Evolutionary conservation across 1,139 yeast species (phyloP), one percentile per base, ranked within the genome.

Genomic region (Geotrichum cucujoidarum): DNA sequence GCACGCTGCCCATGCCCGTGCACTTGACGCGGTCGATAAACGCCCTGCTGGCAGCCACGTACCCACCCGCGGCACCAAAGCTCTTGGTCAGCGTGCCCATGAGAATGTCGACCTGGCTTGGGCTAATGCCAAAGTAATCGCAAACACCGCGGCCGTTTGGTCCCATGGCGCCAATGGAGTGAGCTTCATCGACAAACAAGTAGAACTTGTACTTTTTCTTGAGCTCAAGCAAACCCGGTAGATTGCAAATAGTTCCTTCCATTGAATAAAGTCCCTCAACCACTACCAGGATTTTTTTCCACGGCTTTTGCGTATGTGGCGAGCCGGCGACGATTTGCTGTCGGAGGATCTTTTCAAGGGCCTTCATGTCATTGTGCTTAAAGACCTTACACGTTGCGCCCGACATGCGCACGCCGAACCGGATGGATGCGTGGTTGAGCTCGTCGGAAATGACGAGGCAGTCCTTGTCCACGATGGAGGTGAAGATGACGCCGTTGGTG

Each of bases 21-120:
- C 85, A 59, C 68, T 92, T 80, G 53, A 92, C 70, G 59, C 82
- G 77, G 58, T 88, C 90, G 50, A 90, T 83, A 40, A 87, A 69
- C 45, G 67, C 69, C 62, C 78, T 76, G 56, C 76, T 75, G 45
- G 84, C 95, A 20, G 96, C 94, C 56, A 92, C 74, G 65, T 92
- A 92, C 43, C 98, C 99, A 62, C 99, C 99, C 40, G 97, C 89
- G 24, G 98, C 97, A 63, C 99, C 98, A 67, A 92, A 92, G 4
- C 97, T 88, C 69, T 92, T 92, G 48, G 98, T 94, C 52, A 94
- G 77, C 7, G 99, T 92, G 44, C 99, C 99, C 99, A 92, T 92
- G 57, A 92, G 71, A 53, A 92, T 71, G 68, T 92, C 99, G 47
- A 92, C 75, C 45, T 79, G 77, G 18, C 71, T 66, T 34, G 97